phyloP scores from a whole-genome alignment of 1,139 yeast genomes.

The Meyerozyma smithsonii region DNA sequence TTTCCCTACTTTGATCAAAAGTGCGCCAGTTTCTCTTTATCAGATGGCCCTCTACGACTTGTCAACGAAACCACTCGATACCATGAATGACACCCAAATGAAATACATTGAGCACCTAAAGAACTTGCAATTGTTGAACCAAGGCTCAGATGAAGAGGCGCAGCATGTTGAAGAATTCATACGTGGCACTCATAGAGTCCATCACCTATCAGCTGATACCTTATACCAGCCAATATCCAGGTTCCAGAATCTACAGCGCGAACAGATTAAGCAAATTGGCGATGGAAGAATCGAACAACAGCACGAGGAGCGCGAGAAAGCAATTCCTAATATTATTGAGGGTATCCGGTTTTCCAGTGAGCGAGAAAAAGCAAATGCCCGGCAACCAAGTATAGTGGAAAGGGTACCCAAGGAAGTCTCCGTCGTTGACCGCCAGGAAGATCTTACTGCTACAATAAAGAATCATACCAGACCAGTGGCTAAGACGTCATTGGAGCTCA shows the following conservation, averaged over 20 bases:
- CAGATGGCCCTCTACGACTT: constrained; percentile 34
- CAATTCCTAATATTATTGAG: constrained; percentile 28
- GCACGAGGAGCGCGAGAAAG: constrained; percentile 5
- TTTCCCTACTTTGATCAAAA: constrained; percentile 76
- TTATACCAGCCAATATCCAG: constrained; percentile 36
- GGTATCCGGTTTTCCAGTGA: constrained; percentile 32
- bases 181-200: constrained; percentile 49
- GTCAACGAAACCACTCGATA: constrained; percentile 6
- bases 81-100: constrained; percentile 5
- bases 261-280: constrained; percentile 21
- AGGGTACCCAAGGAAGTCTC: neutral
- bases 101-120: constrained; percentile 12
- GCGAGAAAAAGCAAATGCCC: neutral
- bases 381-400: neutral
- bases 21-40: constrained; percentile 69
- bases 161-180: constrained; percentile 30
- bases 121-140: constrained; percentile 17
- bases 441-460: neutral
- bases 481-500: constrained; percentile 10
- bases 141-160: constrained; percentile 7
- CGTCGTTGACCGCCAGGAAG: neutral
- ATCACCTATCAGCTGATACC: constrained; percentile 27
- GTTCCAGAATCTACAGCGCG: constrained; percentile 15
- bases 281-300: constrained; percentile 16
- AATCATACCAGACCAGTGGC: neutral